Conservation (phyloP, 2,329 filamentous ascomycete genomes). For the Boeremia exigua region DNA sequence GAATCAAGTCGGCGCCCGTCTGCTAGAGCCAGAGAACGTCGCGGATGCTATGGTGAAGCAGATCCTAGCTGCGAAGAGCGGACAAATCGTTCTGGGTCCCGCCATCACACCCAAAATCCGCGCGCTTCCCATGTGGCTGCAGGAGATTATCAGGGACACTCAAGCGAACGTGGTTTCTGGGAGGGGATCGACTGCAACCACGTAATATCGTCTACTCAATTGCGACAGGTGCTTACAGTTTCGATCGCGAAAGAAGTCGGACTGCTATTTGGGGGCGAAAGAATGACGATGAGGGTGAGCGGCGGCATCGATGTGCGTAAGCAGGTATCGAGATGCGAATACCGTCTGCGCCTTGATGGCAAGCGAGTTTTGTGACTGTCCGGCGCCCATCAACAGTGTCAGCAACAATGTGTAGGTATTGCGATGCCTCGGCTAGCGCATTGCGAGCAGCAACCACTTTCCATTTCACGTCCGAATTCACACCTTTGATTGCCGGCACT, state of each 20-base stretch:
- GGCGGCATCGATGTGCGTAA: background rate
- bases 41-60: constrained; percentile 53
- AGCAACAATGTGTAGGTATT: constrained; percentile 5
- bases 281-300: background rate
- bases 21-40: constrained; percentile 51
- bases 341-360: constrained; percentile 1
- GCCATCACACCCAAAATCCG: constrained; percentile 31
- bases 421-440: constrained; percentile 6
- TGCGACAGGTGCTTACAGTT: background rate
- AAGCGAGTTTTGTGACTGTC: background rate
- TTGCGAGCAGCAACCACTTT: constrained; percentile 2
- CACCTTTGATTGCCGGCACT: background rate
- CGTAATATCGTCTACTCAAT: background rate
- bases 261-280: background rate
- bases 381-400: constrained; percentile 2
- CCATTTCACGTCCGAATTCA: background rate
- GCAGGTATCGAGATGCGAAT: constrained; percentile 1
- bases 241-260: background rate
- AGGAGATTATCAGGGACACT: constrained; percentile 41
- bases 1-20: constrained; percentile 33
- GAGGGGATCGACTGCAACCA: constrained; percentile 31
- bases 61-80: constrained; percentile 49
- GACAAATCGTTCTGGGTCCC: constrained; percentile 50
- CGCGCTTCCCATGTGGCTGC: constrained; percentile 42
- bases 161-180: constrained; percentile 38